Conservation (phyloP, 2,329 filamentous ascomycete genomes). For the Podosphaera xanthii region DNA sequence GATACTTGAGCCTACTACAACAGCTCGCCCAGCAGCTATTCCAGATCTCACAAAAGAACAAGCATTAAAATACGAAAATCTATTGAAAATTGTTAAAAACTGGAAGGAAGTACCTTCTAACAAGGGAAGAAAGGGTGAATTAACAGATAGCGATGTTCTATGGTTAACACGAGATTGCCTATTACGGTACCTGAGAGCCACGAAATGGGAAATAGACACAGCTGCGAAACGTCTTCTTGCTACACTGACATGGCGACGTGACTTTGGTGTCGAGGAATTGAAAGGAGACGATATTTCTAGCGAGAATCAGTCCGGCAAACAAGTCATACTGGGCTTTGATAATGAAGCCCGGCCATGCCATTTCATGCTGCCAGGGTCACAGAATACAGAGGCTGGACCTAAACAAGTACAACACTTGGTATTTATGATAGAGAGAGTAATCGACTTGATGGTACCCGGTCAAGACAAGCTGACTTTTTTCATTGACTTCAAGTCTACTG, state of each 20-base stretch:
- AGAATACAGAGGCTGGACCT: conserved; percentile 75
- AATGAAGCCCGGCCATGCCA: conserved; percentile 66
- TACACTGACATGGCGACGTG: conserved; percentile 71
- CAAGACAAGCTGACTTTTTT: conserved; percentile 73
- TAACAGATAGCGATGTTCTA: conserved; percentile 61
- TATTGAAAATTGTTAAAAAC: conserved; percentile 45
- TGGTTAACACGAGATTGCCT: conserved; percentile 88
- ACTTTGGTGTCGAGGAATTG: conserved; percentile 57
- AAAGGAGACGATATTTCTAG: conserved; percentile 73
- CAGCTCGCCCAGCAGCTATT: conserved; percentile 21
- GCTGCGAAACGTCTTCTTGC: conserved; percentile 57
- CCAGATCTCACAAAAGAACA: conserved; percentile 52
- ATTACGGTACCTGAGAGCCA: conserved; percentile 76
- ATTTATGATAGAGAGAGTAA: conserved; percentile 79
- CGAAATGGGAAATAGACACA: conserved; percentile 64
- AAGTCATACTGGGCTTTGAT: conserved; percentile 74
- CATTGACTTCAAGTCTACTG: conserved; percentile 72
- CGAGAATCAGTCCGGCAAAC: conserved; percentile 94
- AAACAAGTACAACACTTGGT: conserved; percentile 84
- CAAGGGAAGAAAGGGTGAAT: conserved; percentile 32
- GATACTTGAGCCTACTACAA: conserved; percentile 11
- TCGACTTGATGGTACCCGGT: conserved; percentile 68
- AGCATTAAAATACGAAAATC: conserved; percentile 53
- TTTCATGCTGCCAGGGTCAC: conserved; percentile 70
- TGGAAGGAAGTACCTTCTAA: conserved; percentile 51